Evolutionary conservation across 78 protist genomes (phyloP), one percentile per base, ranked within the genome.

Genomic region (Planoprotostelium fungivorum): DNA sequence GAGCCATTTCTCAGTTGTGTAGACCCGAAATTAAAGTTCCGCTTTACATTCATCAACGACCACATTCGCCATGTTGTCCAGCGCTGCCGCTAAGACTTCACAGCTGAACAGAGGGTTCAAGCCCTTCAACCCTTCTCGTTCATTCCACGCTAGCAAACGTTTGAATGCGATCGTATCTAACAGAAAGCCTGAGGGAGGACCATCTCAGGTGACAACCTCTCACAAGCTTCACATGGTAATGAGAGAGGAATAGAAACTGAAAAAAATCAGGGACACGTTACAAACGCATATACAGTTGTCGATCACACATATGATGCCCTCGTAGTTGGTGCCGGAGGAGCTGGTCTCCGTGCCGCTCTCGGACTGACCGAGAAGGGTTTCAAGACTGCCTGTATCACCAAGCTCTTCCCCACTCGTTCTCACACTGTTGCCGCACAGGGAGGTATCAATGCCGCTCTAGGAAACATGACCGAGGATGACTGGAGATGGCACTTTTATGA

Each of bases 291-390:
- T 96, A 92, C 94, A 35, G 85, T 98, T 31, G 89, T 97, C 28
- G 99, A 99, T 90, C 99, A 99, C 94, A 91, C 94, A 38, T 98
- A 95, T 86, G 99, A 99, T 87, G 98, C 98, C 28, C 95, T 99
- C 34, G 99, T 99, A 1, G 99, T 99, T 25, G 99, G 99, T 85
- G 99, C 99, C 23, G 99, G 99, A n/a, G 99, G 99, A 38, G 99
- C 99, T 0, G 99, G 99, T 10, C 96, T 99, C 29, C 97, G 99
- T 35, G 99, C 99, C 0, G 99, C 99, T 34, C 92, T 98, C 36
- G 99, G 99, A 29, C 93, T 98, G 35, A 96, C 98, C 29, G 95
- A 97, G 84, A 90, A 93, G 29, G 99, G 99, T 35, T 95, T 94
- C 92, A 95, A 96, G 83, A 94, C 97, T 0, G 99, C 99, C 5